Conservation (phyloP, 2,329 filamentous ascomycete genomes). For the Microcera coccophila region DNA sequence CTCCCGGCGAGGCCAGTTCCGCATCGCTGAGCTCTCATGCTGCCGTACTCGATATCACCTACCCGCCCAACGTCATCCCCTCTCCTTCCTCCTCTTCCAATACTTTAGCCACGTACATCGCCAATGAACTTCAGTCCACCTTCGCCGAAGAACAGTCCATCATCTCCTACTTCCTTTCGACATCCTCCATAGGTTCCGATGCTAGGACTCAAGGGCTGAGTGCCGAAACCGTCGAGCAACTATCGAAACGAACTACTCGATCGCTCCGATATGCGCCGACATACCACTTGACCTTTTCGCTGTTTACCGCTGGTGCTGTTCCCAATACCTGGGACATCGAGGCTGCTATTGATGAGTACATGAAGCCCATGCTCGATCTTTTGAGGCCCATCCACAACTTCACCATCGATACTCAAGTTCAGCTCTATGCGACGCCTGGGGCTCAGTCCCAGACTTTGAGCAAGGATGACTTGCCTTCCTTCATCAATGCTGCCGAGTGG, state of each 20-base stretch:
- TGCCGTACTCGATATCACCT: constrained; percentile 72
- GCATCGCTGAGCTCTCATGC: constrained; percentile 65
- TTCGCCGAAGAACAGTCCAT: constrained; percentile 88
- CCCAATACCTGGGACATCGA: constrained; percentile 94
- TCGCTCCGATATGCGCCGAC: constrained; percentile 89
- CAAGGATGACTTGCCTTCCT: constrained; percentile 85
- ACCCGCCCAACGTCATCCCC: constrained; percentile 65
- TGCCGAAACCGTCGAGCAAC: constrained; percentile 51
- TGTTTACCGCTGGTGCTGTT: constrained; percentile 74
- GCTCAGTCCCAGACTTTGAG: constrained; percentile 62
- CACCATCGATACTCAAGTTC: constrained; percentile 92
- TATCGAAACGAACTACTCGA: constrained; percentile 70
- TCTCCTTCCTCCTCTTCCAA: constrained; percentile 67
- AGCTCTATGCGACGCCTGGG: constrained; percentile 79
- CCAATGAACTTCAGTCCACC: constrained; percentile 68
- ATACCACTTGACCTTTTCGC: constrained; percentile 92
- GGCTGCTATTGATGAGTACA: constrained; percentile 71
- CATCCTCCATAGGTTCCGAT: constrained; percentile 45
- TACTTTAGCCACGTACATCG: constrained; percentile 70
- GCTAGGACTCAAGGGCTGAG: constrained; percentile 43
- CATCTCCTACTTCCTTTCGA: constrained; percentile 69
- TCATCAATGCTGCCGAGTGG: constrained; percentile 98
- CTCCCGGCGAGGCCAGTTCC: constrained; percentile 57
- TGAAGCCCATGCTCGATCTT: constrained; percentile 75
- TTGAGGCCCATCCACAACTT: constrained; percentile 87